phyloP scores from a whole-genome alignment of 2,329 filamentous ascomycete genomes.

The Cordyceps militaris region DNA sequence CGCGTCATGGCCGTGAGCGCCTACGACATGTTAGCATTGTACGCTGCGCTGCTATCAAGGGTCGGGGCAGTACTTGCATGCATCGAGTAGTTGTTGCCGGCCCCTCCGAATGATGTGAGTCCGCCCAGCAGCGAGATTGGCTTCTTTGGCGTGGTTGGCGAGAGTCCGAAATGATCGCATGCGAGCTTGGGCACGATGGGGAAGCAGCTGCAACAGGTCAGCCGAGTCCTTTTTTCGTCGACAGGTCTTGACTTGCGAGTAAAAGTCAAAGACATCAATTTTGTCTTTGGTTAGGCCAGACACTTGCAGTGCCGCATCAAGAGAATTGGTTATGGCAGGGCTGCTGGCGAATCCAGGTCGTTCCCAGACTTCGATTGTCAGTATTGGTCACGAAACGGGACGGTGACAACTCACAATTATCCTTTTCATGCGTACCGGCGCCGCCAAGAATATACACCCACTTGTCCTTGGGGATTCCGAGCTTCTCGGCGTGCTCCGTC shows the following conservation, averaged over 20 bases:
- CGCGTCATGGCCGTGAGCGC: conserved; percentile 48
- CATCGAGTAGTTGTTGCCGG: conserved; percentile 66
- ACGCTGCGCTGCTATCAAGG: not conserved
- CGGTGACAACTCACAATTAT: conserved; percentile 35
- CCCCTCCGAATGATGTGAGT: conserved; percentile 61
- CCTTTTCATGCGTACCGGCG: conserved; percentile 52
- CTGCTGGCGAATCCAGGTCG: conserved; percentile 51
- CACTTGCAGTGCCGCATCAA: conserved; percentile 44
- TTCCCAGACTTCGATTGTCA: conserved; percentile 44
- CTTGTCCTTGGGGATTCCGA: conserved; percentile 46
- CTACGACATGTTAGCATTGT: conserved; percentile 10
- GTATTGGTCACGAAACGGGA: not conserved
- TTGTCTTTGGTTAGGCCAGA: conserved; percentile 42
- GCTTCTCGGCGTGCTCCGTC: conserved; percentile 41
- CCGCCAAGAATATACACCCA: conserved; percentile 61
- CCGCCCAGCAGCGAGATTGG: conserved; percentile 57
- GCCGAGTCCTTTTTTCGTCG: conserved; percentile 5
- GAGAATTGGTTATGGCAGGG: conserved; percentile 49
- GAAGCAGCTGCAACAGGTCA: conserved; percentile 46
- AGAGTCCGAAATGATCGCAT: conserved; percentile 50
- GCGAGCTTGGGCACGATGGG: conserved; percentile 64
- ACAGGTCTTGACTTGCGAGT: conserved; percentile 37
- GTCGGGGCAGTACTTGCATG: conserved; percentile 45
- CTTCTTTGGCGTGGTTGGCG: conserved; percentile 37
- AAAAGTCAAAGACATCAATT: conserved; percentile 57